Conservation (phyloP, 1,284 basidiomycete species). For the Xerocomus cyaneibrunnescens region DNA sequence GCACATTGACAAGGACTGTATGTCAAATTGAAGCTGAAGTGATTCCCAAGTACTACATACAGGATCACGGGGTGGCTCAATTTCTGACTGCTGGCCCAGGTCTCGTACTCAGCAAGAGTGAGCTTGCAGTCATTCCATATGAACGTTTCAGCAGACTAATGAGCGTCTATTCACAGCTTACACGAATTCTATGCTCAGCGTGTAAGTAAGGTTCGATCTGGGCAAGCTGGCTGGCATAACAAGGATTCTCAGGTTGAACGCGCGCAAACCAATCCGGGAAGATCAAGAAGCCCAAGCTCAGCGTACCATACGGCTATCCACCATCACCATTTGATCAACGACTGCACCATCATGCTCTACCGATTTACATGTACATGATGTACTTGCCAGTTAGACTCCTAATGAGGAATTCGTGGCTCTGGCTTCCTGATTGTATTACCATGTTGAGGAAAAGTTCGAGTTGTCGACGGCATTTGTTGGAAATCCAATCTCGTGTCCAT, state of each 20-base stretch:
- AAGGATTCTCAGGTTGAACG: slow-evolving; percentile 13
- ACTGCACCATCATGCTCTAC: no score
- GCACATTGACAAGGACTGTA: background rate
- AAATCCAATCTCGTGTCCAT: no score
- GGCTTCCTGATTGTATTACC: no score
- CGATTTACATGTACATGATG: no score
- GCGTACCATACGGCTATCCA: slow-evolving; percentile 13
- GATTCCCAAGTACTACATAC: slow-evolving; percentile 14
- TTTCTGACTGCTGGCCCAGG: slow-evolving; percentile 12
- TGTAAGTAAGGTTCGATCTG: slow-evolving; percentile 12
- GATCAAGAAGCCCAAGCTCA: slow-evolving; percentile 1
- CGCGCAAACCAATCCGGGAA: slow-evolving; percentile 16
- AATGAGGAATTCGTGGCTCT: no score
- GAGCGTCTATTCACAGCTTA: slow-evolving; percentile 15
- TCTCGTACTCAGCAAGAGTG: slow-evolving; percentile 18
- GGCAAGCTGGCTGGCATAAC: background rate
- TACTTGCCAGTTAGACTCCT: no score
- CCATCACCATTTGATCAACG: background rate
- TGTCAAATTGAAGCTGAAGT: background rate
- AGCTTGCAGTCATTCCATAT: background rate
- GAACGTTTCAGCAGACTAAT: background rate
- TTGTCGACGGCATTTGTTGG: no score
- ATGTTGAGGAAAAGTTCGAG: no score
- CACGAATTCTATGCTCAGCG: slow-evolving; percentile 26
- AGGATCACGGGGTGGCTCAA: background rate